Base-by-base conservation (phyloP, 495 filamentous ascomycete genomes). In the Cryomyces antarcticus region DNA sequence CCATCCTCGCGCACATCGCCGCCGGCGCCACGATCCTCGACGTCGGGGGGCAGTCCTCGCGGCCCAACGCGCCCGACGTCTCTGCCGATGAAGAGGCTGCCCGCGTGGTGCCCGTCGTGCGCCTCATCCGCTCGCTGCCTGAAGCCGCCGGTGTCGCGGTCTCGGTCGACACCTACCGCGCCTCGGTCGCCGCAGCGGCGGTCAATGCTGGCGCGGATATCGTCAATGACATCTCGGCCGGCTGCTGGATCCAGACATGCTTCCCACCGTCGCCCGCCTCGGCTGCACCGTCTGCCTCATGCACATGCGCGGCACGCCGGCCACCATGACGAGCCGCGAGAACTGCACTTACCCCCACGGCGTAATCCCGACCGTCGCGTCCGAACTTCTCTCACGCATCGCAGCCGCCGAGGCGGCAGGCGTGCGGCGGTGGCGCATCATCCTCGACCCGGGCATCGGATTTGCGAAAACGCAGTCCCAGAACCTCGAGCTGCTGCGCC, bases 151-250 rank as follows among this genome's bases (percentile, higher is more conserved):
- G 71, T 35, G 63, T 82, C 29, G 73, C 77, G 37, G 80, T 96
- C 49, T 84, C 78, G 50, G 67, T 96, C 42, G 89, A 97, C 60
- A 97, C 89, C 1, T 97, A 93, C 65, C 80, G 83, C 44, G 79
- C 89, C 0, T 61, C 62, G 9, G 89, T 97, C 1, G 89, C 88
- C n/a, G 68, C 71, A 39, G 77, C 74, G 28, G 86, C 86, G 12
- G 69, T 88, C 36, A 60, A 70, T 40, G 84, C 82, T 0, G 89
- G 89, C 39, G 88, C 89, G 5, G 77, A 96, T 52, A 82, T 97
- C 49, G 73, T 97, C 59, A 97, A 97, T 64, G 89, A 97, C 59
- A 73, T 97, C 35, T 92, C 84, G 0, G 84, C 78, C 5, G 89
- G 89, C 7, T 63, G 3, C 64, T 93, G 35, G 89, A 96, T 53